These are phyloP conservation scores for Epichloe gansuensis DNA, from an alignment of 2,329 filamentous ascomycete genomes.

Conservation along the genomic window DNA sequence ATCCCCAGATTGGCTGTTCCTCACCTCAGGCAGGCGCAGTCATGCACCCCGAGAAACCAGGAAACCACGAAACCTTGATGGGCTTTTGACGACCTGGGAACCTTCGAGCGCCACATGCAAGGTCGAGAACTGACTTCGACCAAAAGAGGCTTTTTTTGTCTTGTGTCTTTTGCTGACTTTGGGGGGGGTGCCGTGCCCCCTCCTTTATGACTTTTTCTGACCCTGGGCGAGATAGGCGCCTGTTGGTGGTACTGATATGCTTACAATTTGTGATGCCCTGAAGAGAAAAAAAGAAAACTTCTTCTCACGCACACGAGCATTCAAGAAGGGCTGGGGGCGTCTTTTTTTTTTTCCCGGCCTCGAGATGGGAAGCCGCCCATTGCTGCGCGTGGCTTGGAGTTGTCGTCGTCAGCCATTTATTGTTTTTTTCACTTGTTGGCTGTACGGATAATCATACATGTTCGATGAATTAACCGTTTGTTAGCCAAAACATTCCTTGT, in stretches of 20 bases:
- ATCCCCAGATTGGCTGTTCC: constrained; percentile 4
- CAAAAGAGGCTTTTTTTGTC: not conserved
- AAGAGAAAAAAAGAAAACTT: too few species aligned
- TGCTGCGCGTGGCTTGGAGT: not conserved
- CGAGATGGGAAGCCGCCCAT: not conserved
- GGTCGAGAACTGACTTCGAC: constrained; percentile 1
- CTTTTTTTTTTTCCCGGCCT: too few species aligned
- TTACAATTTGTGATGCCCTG: not conserved
- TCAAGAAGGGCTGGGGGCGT: too few species aligned
- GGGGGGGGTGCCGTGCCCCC: too few species aligned
- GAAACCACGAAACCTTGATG: not conserved
- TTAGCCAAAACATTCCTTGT: not conserved
- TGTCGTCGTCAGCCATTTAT: not conserved
- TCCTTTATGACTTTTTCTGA: too few species aligned
- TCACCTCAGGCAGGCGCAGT: not conserved
- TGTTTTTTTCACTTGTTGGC: not conserved
- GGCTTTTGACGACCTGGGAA: not conserved
- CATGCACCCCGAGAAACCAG: not conserved
- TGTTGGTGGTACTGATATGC: not conserved
- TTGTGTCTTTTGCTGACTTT: too few species aligned
- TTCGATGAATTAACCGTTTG: not conserved
- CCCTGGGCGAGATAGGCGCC: not conserved
- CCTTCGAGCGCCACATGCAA: constrained; percentile 2
- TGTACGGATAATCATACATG: too few species aligned
- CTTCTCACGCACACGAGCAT: too few species aligned